These are phyloP conservation scores for Takashimella tepidaria DNA, from an alignment of 1,284 basidiomycete species.

Conservation along the genomic window DNA sequence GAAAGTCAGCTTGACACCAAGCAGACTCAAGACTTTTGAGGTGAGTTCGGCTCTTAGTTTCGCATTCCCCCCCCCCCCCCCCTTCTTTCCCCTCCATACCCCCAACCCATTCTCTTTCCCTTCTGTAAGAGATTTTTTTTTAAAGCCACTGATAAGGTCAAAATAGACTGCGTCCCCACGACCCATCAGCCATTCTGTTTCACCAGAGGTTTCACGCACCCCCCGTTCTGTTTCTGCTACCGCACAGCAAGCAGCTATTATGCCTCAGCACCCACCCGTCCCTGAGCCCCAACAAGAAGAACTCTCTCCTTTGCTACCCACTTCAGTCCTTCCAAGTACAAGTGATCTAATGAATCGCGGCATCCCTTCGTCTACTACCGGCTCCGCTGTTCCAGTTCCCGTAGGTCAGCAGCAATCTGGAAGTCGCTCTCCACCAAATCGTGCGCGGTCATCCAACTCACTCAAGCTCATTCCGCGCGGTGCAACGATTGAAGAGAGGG, in stretches of 20 bases:
- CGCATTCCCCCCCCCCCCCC: too few species aligned
- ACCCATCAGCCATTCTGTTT: too few species aligned
- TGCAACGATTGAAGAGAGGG: conserved; percentile 34
- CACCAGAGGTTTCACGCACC: too few species aligned
- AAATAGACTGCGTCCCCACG: too few species aligned
- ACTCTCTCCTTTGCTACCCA: not conserved
- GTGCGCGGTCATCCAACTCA: not conserved
- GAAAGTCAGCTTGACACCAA: conserved; percentile 91
- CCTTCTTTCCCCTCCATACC: too few species aligned
- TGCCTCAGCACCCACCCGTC: not conserved
- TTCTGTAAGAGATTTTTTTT: too few species aligned
- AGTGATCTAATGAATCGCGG: not conserved
- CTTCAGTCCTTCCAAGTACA: conserved; percentile 2
- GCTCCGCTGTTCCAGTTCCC: not conserved
- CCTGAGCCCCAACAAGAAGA: not conserved
- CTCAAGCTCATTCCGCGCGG: conserved; percentile 20
- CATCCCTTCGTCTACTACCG: not conserved
- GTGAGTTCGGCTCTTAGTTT: conserved; percentile 50
- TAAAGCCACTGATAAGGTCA: too few species aligned
- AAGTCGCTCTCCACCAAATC: not conserved
- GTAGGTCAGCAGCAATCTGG: not conserved
- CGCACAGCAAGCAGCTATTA: not conserved
- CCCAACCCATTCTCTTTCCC: too few species aligned
- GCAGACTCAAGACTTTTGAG: conserved; percentile 83
- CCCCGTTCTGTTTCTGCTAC: too few species aligned